Evolutionary conservation across 345 rosid species (phyloP).

Genomic region (Aquilaria malaccensis): DNA sequence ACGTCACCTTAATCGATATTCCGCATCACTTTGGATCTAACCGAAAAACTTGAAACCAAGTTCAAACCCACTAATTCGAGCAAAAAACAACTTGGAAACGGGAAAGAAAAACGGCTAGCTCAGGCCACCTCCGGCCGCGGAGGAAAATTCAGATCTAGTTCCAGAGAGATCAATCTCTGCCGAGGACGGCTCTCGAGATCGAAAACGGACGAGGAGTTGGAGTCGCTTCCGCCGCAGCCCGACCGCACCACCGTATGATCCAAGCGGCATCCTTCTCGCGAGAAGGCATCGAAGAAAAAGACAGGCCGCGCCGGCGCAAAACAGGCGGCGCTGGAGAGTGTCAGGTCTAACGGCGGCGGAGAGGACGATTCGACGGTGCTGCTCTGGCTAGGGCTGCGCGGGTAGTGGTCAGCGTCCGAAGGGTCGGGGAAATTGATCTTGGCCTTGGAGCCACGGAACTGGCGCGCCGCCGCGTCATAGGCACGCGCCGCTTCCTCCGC

Average conservation of each 20-base stretch:
- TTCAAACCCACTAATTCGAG: too few species aligned
- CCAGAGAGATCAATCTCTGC: slow-evolving; percentile 41
- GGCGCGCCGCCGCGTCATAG: slow-evolving; percentile 78
- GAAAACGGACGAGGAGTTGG: slow-evolving; percentile 57
- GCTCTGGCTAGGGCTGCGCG: slow-evolving; percentile 72
- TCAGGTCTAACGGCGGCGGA: slow-evolving; percentile 49
- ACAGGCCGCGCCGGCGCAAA: slow-evolving; percentile 37
- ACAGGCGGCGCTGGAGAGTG: slow-evolving; percentile 34
- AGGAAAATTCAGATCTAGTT: slow-evolving; percentile 50
- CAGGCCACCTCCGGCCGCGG: slow-evolving; percentile 16
- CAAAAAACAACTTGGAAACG: too few species aligned
- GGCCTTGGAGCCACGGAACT: slow-evolving; percentile 78
- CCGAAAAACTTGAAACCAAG: too few species aligned
- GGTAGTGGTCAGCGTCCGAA: slow-evolving; percentile 16
- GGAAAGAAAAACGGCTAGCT: background rate
- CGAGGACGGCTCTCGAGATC: slow-evolving; percentile 34
- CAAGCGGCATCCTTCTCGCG: slow-evolving; percentile 23
- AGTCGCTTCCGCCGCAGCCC: slow-evolving; percentile 42
- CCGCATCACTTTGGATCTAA: too few species aligned
- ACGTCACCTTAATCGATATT: too few species aligned
- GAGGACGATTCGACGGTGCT: slow-evolving; percentile 74
- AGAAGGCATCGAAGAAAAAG: slow-evolving; percentile 45
- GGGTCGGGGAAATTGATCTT: slow-evolving; percentile 63
- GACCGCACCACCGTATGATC: slow-evolving; percentile 15
- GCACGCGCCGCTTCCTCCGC: slow-evolving; percentile 96